Evolutionary conservation across 2,329 filamentous ascomycete species (phyloP), one percentile per base, ranked within the genome.

Genomic region (Xylariaceae sp.): DNA sequence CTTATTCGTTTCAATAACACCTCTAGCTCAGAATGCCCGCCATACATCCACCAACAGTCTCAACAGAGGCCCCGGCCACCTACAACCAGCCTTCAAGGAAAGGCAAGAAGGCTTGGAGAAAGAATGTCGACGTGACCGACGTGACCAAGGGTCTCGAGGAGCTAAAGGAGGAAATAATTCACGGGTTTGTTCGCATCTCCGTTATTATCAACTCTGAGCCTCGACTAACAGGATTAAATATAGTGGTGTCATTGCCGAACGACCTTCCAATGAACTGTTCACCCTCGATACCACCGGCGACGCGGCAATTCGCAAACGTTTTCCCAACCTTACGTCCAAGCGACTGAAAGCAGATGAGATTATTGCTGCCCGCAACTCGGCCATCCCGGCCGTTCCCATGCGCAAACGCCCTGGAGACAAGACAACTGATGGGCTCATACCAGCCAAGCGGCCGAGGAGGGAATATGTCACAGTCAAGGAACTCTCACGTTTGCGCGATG

Each of bases 81-180:
- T 85, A 87, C 73, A 91, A 83, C 60, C 94, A 99, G 72, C 84
- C 91, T 30, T 97, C 92, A 4, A 82, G 94, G 69, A 99, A 99
- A 72, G 94, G 95, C 65, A 97, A 97, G 75, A 97, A 95, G 76
- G 92, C 94, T 34, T 99, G 94, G 94, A 83, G 94, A 68, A 99
- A 97, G 73, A 96, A 99, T 74, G 90, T 99, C 72, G 90, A 99
- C 73, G 83, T 97, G 59, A 87, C 89, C 31, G 86, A 95, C 59
- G 83, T 99, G 30, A 81, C 92, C 65, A 76, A 87, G 51, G 94
- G 94, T 57, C 81, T 99, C 35, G 86, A 91, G 60, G 80, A 88
- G 67, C 76, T 95, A 62, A 90, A 94, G 66, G 87, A 95, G 56
- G 88, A 97, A 75, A 87, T 96, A 58, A 94, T 95, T 62, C 81